Conservation (phyloP, 805 yeast genomes). For the Kluyveromyces wickerhamii region DNA sequence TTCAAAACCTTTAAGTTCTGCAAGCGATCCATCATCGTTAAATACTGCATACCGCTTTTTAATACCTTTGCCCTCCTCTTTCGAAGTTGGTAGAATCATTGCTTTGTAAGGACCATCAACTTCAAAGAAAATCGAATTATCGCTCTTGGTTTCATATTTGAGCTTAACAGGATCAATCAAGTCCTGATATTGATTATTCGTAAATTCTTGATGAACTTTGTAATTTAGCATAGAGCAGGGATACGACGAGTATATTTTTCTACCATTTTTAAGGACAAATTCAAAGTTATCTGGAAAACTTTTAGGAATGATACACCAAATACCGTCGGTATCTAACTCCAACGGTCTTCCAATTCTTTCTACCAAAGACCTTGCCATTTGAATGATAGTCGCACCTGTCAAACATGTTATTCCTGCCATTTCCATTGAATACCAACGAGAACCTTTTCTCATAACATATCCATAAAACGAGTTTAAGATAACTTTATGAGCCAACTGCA, state of each 20-base stretch:
- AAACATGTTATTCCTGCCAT: slow-evolving; percentile 99
- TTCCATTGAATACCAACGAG: slow-evolving; percentile 99
- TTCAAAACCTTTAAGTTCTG: slow-evolving; percentile 95
- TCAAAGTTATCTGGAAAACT: slow-evolving; percentile 86
- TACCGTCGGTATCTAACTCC: slow-evolving; percentile 97
- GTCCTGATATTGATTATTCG: slow-evolving; percentile 92
- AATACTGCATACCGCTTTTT: slow-evolving; percentile 97
- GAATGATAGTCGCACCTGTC: slow-evolving; percentile 96
- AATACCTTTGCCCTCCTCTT: slow-evolving; percentile 94
- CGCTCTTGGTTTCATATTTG: slow-evolving; percentile 71
- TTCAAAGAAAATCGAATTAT: slow-evolving; percentile 93
- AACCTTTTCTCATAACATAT: slow-evolving; percentile 97
- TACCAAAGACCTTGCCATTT: slow-evolving; percentile 88
- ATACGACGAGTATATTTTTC: slow-evolving; percentile 68
- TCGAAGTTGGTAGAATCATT: slow-evolving; percentile 93
- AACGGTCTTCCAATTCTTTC: slow-evolving; percentile 92
- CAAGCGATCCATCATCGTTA: slow-evolving; percentile 86
- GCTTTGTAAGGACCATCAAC: slow-evolving; percentile 99
- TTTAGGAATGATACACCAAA: slow-evolving; percentile 95
- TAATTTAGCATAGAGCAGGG: slow-evolving; percentile 96
- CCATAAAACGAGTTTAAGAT: slow-evolving; percentile 96
- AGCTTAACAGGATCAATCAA: slow-evolving; percentile 60
- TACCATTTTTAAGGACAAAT: slow-evolving; percentile 69
- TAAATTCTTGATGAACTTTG: slow-evolving; percentile 81
- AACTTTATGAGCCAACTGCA: slow-evolving; percentile 95